Evolutionary conservation across 139 green algal species (phyloP).

Genomic region (Yamagishiella unicocca): DNA sequence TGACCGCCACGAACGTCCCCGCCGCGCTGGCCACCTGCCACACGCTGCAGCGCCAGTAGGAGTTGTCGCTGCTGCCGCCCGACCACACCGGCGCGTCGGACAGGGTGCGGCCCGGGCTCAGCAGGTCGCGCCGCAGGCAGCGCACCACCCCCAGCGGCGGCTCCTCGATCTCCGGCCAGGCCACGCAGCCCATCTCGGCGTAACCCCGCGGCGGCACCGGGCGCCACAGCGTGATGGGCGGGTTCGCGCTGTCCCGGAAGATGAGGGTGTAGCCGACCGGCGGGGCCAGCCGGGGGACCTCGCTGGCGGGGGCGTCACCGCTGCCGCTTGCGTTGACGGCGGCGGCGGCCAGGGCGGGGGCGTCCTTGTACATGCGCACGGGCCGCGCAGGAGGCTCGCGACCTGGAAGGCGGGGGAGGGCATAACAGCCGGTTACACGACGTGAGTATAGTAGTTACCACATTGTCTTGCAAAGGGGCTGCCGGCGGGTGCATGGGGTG

Average conservation of each 20-base stretch:
- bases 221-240: constrained; percentile 84
- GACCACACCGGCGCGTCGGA: constrained; percentile 81
- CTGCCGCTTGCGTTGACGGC: constrained; percentile 46
- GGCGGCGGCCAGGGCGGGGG: constrained; percentile 40
- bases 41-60: constrained; percentile 79
- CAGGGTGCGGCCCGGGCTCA: constrained; percentile 5
- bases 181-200: constrained; percentile 77
- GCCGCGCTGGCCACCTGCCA: constrained; percentile 81
- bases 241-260: constrained; percentile 73
- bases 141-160: constrained; percentile 68
- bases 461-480: no score
- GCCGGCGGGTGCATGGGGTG: no score
- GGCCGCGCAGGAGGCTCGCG: constrained; percentile 74
- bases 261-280: constrained; percentile 80
- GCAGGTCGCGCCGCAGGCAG: constrained; percentile 77
- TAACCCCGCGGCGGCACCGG: constrained; percentile 76
- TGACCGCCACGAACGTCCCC: constrained; percentile 72
- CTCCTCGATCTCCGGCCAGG: constrained; percentile 76
- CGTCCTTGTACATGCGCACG: constrained; percentile 78
- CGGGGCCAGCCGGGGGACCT: constrained; percentile 49
- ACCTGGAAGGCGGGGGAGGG: constrained; percentile 48
- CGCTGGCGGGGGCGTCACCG: constrained; percentile 38
- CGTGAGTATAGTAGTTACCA: no score
- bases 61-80: constrained; percentile 67
- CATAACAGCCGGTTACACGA: no score